These are phyloP conservation scores for Oenanthe sinensis DNA, from an alignment of 129 eudicot genomes.

Conservation along the genomic window DNA sequence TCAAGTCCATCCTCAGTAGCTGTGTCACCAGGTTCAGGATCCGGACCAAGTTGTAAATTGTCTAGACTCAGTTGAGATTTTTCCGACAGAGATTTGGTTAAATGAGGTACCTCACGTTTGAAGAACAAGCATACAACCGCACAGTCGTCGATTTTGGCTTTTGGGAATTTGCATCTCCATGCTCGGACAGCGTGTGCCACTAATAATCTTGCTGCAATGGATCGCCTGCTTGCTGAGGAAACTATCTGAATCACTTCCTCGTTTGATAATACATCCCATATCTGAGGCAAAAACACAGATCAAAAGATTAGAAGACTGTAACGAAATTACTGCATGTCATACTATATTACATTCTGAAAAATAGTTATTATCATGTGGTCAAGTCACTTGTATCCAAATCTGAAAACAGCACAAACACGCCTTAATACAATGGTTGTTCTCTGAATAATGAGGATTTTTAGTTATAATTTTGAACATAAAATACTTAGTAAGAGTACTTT, in stretches of 20 bases:
- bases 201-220: slow-evolving; percentile 49
- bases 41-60: slow-evolving; percentile 19
- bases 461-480: background rate
- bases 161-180: slow-evolving; percentile 53
- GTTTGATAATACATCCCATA: slow-evolving; percentile 72
- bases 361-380: background rate
- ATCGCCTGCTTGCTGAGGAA: slow-evolving; percentile 48
- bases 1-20: slow-evolving; percentile 43
- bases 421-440: background rate
- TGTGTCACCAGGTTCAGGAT: background rate
- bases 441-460: background rate
- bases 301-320: background rate
- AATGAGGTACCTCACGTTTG: slow-evolving; percentile 25
- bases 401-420: background rate
- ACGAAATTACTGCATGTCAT: background rate
- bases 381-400: background rate
- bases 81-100: slow-evolving; percentile 34
- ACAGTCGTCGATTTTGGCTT: slow-evolving; percentile 51
- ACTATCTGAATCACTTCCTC: slow-evolving; percentile 55
- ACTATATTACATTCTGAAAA: background rate
- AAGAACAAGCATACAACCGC: slow-evolving; percentile 49
- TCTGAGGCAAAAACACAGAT: slow-evolving; percentile 21
- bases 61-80: slow-evolving; percentile 23
- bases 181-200: slow-evolving; percentile 47
- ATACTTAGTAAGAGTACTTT: background rate